These are phyloP conservation scores for Cystobasidiopsis lactophilus DNA, from an alignment of 768 basidiomycete species.

Conservation along the genomic window DNA sequence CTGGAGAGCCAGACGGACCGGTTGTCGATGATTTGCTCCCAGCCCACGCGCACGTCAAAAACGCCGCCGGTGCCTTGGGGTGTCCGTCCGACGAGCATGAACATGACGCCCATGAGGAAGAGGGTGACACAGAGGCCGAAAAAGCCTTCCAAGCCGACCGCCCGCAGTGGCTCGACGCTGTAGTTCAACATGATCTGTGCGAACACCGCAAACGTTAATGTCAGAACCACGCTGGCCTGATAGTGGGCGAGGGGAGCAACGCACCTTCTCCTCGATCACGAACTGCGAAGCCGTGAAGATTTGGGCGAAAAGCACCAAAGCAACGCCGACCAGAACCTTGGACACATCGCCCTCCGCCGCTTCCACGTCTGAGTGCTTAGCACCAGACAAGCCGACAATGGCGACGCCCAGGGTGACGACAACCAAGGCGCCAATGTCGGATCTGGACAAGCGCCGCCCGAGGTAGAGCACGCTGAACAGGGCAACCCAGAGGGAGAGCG, in stretches of 20 bases:
- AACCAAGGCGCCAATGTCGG: conserved; percentile 55
- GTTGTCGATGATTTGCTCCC: conserved; percentile 50
- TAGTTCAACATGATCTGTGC: conserved; percentile 86
- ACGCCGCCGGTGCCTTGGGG: conserved; percentile 32
- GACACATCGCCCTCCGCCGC: neutral
- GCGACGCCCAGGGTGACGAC: conserved; percentile 27
- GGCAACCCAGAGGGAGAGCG: conserved; percentile 46
- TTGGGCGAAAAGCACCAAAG: conserved; percentile 82
- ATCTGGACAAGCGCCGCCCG: conserved; percentile 29
- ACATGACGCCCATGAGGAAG: conserved; percentile 52
- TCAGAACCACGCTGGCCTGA: too few relatives aligned
- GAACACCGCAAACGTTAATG: conserved; percentile 89
- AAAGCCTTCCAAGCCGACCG: conserved; percentile 83
- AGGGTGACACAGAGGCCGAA: conserved; percentile 68
- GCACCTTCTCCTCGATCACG: conserved; percentile 89
- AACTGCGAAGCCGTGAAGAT: conserved; percentile 61
- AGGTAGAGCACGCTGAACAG: conserved; percentile 78
- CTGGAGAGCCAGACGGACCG: conserved; percentile 1
- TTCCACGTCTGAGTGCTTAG: conserved; percentile 47
- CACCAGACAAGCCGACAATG: conserved; percentile 56
- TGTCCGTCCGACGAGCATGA: conserved; percentile 21
- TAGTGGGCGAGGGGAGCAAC: too few relatives aligned
- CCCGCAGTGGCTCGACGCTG: conserved; percentile 56
- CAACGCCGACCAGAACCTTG: conserved; percentile 35
- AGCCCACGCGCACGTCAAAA: conserved; percentile 77